Evolutionary conservation across 176 grass and related monocot genomes (phyloP).

Genomic region (Musa beccarii): DNA sequence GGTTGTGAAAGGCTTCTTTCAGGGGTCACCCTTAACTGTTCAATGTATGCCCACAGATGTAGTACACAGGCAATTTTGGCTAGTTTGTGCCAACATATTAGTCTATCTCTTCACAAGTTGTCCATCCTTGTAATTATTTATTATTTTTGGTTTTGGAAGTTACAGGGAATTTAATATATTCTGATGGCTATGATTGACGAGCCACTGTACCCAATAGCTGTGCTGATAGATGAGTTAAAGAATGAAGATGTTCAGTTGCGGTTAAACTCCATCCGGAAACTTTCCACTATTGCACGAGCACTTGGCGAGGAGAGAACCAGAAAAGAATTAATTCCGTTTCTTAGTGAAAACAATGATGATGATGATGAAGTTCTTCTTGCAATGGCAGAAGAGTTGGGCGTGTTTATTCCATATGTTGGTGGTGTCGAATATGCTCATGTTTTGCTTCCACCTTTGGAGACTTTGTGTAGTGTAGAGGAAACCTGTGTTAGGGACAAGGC

Average conservation of each 20-base stretch:
- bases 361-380: slow-evolving; percentile 97
- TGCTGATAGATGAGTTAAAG: slow-evolving; percentile 96
- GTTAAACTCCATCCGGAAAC: slow-evolving; percentile 81
- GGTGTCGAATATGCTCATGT: slow-evolving; percentile 83
- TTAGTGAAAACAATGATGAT: slow-evolving; percentile 97
- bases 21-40: neutral
- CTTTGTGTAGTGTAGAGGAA: slow-evolving; percentile 83
- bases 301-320: slow-evolving; percentile 90
- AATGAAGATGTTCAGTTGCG: slow-evolving; percentile 96
- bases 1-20: neutral
- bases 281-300: slow-evolving; percentile 94
- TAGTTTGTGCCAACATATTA: neutral
- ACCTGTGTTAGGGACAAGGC: slow-evolving; percentile 96
- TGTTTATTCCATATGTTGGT: slow-evolving; percentile 94
- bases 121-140: neutral
- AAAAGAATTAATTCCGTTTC: slow-evolving; percentile 91
- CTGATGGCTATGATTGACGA: slow-evolving; percentile 71
- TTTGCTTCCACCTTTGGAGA: slow-evolving; percentile 78
- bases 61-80: neutral
- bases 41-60: neutral
- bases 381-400: slow-evolving; percentile 93
- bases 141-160: neutral
- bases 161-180: neutral
- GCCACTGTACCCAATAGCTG: slow-evolving; percentile 84
- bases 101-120: neutral